Evolutionary conservation across 2,329 filamentous ascomycete species (phyloP), one percentile per base, ranked within the genome.

Genomic region (Karstenula rhodostoma): DNA sequence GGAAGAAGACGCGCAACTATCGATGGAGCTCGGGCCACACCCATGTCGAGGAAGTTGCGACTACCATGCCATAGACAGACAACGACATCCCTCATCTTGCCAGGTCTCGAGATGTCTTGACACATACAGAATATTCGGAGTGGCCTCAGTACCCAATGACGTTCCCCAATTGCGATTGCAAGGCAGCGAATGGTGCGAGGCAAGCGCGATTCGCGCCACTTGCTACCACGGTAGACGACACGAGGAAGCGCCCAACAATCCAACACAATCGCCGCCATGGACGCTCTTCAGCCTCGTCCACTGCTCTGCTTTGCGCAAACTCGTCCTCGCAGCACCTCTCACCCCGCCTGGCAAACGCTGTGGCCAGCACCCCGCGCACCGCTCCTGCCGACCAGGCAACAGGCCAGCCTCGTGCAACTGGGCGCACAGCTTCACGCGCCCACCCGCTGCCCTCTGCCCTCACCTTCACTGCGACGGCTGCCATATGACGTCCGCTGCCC

Each of bases 311-410:
- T 1, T 27, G 44, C 23, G 44, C 23, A 22, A 22, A 22, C 42
- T 4, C 42, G 7, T 19, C 19, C 19, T 13, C 42, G 42, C 42
- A 13, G 42, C 40, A 42, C 47, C 47, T 15, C 25, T 55, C 57
- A 32, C 57, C 27, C 33, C 52, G 42, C 57, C 35, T 51, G 35
- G 48, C 50, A 48, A 35, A 58, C 52, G 57, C 51, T 57, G 56
- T 51, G 53, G 51, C 33, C 37, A n/a, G 37, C 52, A 57, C 62
- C 60, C 46, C 60, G 60, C 63, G 9, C 56, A 43, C 50, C 54
- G 56, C 61, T 53, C 59, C 50, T 57, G 59, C 60, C 58, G 58
- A 40, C 57, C 59, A 70, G 67, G 67, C 67, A 67, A 55, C 67
- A 63, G 58, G 42, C 17, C 60, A 58, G 61, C 56, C 56, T 58